Conservation (phyloP, 305 asterid species). For the Stenogyne calaminthoides region DNA sequence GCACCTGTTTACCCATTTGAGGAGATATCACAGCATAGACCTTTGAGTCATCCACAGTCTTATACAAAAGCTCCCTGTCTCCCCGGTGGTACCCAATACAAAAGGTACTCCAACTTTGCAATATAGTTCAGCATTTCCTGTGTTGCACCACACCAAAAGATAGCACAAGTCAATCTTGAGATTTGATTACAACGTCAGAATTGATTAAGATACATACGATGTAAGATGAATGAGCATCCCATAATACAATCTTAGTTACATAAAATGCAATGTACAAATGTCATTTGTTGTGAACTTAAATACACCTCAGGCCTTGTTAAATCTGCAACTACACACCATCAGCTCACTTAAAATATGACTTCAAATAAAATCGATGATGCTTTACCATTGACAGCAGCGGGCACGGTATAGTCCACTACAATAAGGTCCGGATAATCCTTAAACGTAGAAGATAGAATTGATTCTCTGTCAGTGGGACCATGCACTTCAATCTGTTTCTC, state of each 20-base stretch:
- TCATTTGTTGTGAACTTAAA: neutral
- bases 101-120: conserved; percentile 94
- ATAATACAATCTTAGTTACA: conserved; percentile 1
- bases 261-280: neutral
- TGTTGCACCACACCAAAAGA: neutral
- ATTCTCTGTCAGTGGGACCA: conserved; percentile 48
- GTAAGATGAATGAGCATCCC: neutral
- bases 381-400: conserved; percentile 9
- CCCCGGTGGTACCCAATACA: conserved; percentile 99
- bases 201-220: neutral
- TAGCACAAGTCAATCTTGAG: neutral
- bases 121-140: conserved; percentile 87
- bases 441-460: neutral
- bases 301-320: neutral
- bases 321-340: neutral
- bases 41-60: conserved; percentile 73
- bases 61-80: conserved; percentile 79
- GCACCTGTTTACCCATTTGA: conserved; percentile 99
- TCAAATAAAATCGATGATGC: neutral
- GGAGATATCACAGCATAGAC: conserved; percentile 94
- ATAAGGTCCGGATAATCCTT: conserved; percentile 4
- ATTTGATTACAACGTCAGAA: neutral
- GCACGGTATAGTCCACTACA: conserved; percentile 7
- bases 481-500: conserved; percentile 76
- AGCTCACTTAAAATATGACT: neutral